A percentile compares a stretch with the other conserved stretches of the same genome.
Conservation (phyloP, 2,329 filamentous ascomycete genomes). For the Ceratocystis alfenasii region DNA sequence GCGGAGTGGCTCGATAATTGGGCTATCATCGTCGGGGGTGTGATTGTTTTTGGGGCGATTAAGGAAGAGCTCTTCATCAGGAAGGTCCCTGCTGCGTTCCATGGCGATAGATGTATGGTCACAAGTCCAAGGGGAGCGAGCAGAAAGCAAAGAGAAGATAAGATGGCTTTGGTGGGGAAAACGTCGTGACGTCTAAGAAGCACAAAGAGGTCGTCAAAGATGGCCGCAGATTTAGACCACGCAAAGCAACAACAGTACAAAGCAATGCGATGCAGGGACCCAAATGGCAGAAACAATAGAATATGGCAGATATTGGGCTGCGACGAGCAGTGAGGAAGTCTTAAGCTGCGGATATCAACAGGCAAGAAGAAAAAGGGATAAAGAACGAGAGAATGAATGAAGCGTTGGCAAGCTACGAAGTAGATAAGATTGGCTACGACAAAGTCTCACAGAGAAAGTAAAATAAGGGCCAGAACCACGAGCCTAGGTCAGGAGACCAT, state of each 20-base stretch:
- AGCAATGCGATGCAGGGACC: slow-evolving; percentile 9
- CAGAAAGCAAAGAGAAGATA: background rate
- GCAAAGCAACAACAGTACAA: background rate
- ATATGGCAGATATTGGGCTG: background rate
- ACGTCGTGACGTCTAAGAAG: background rate
- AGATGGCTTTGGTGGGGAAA: background rate
- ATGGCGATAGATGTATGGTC: slow-evolving; percentile 27
- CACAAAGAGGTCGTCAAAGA: background rate
- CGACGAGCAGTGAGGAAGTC: background rate
- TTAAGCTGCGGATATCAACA: background rate
- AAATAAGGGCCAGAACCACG: background rate
- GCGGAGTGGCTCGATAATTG: slow-evolving; percentile 69
- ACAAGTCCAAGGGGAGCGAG: background rate
- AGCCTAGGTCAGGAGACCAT: background rate
- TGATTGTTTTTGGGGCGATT: slow-evolving; percentile 36
- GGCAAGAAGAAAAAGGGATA: background rate
- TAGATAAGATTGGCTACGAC: background rate
- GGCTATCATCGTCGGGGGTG: slow-evolving; percentile 49
- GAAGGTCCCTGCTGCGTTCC: slow-evolving; percentile 49
- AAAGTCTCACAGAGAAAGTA: background rate
- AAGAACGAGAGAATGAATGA: background rate
- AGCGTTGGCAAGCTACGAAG: background rate
- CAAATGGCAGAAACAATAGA: background rate
- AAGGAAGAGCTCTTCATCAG: slow-evolving; percentile 77
- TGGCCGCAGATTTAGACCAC: slow-evolving; percentile 1